Base-by-base conservation (phyloP, 345 rosid species). In the Sapria himalayana region DNA sequence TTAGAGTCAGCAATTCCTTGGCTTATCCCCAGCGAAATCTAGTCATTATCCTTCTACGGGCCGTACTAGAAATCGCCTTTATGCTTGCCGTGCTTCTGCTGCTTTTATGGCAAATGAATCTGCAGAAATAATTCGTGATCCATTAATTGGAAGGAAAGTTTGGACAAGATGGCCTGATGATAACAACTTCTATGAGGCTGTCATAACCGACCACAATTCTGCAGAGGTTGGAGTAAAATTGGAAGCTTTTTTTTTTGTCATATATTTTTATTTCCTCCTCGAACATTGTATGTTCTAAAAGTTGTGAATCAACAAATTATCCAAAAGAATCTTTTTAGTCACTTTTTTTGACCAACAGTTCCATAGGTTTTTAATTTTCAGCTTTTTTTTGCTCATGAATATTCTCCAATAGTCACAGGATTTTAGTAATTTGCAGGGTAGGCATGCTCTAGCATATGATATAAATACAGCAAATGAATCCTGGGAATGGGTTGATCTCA, bases 131-230 rank as follows among this genome's bases (percentile, higher is more conserved):
- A 46, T 50, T 19, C 41, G 38, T 24, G 64, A 71, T 51, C 55
- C 59, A 23, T 58, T 75, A 35, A 52, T 89, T 35, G 98, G 98
- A 49, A 77, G 70, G 69, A 77, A 67, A 66, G 85, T 82, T n/a
- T 74, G 91, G 98, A 89, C 98, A 33, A 79, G 71, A 56, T 89
- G 98, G 95, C 98, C 98, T 39, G 95, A 71, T 32, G 98, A 89
- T 52, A 79, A 82, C 56, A 64, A 39, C 61, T 89, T 82, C 57
- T 89, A 89, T 37, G 78, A 79, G 69, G 98, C 98, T 55, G 73
- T 74, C 48, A 72, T 89, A 43, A 76, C 93, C n/a, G 73, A 74
- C 39, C 74, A 76, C 55, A 79, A 82, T 43, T 68, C 79, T 43
- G 46, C 39, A 1, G 85, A 82, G 70, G 98, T 78, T n/a, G n/a